Evolutionary conservation across 495 filamentous ascomycete species (phyloP).

Genomic region (Neurospora discreta): DNA sequence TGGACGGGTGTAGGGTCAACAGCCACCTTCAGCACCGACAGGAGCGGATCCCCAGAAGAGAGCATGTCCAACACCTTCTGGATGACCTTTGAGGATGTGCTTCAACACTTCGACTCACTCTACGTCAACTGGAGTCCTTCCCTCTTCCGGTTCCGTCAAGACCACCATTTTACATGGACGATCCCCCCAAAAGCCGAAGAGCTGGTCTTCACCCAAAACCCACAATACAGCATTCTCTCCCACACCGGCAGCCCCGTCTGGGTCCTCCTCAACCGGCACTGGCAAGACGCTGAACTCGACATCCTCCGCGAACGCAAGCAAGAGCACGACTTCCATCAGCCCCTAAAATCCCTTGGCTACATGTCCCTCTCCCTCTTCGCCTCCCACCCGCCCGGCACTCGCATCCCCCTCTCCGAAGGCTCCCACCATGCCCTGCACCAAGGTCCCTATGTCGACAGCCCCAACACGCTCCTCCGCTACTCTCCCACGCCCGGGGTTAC

Average conservation of each 20-base stretch:
- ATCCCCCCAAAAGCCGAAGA: slow-evolving; percentile 46
- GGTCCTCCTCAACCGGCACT: slow-evolving; percentile 79
- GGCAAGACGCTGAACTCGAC: slow-evolving; percentile 41
- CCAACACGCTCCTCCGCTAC: slow-evolving; percentile 76
- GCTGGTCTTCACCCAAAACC: slow-evolving; percentile 63
- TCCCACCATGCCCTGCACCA: slow-evolving; percentile 40
- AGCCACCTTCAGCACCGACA: slow-evolving; percentile 13
- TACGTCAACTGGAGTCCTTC: slow-evolving; percentile 96
- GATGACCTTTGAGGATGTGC: slow-evolving; percentile 75
- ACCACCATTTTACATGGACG: slow-evolving; percentile 85
- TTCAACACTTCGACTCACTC: slow-evolving; percentile 85
- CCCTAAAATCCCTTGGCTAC: slow-evolving; percentile 50
- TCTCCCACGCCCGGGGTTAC: slow-evolving; percentile 44
- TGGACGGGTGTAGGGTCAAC: slow-evolving; percentile 40
- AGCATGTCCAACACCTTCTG: slow-evolving; percentile 66
- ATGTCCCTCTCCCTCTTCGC: slow-evolving; percentile 78
- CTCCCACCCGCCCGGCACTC: slow-evolving; percentile 45
- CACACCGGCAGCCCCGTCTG: slow-evolving; percentile 53
- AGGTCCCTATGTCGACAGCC: slow-evolving; percentile 83
- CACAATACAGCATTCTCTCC: slow-evolving; percentile 65
- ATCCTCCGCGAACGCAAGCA: slow-evolving; percentile 23
- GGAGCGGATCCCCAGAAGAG: slow-evolving; percentile 5
- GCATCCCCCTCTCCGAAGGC: slow-evolving; percentile 60
- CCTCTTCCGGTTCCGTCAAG: slow-evolving; percentile 68
- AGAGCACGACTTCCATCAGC: slow-evolving; percentile 14